phyloP scores from a whole-genome alignment of 2,329 filamentous ascomycete species.

The Phaeosphaeria sp. region DNA sequence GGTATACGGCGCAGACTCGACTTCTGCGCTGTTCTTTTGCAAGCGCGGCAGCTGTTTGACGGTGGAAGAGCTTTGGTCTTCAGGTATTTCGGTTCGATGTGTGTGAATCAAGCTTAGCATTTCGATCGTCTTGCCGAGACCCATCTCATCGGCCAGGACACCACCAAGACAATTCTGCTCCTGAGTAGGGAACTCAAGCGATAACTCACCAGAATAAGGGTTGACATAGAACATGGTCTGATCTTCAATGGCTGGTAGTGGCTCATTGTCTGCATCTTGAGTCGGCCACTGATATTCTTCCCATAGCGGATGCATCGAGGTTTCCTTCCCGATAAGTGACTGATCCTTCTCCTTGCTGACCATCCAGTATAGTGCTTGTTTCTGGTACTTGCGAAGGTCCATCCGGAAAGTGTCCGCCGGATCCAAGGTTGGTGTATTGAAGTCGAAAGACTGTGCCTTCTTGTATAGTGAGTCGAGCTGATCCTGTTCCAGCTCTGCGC shows the following conservation, averaged over 20 bases:
- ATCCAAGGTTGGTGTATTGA: slow-evolving; percentile 85
- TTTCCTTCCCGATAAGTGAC: slow-evolving; percentile 69
- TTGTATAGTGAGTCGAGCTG: slow-evolving; percentile 93
- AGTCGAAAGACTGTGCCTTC: slow-evolving; percentile 97
- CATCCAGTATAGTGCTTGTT: slow-evolving; percentile 97
- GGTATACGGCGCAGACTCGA: slow-evolving; percentile 80
- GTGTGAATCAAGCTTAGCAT: slow-evolving; percentile 94
- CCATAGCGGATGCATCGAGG: slow-evolving; percentile 96
- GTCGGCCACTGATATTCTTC: slow-evolving; percentile 91
- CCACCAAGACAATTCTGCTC: slow-evolving; percentile 95
- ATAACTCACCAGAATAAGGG: slow-evolving; percentile 93
- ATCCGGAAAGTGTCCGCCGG: slow-evolving; percentile 83
- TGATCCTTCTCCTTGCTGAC: slow-evolving; percentile 87
- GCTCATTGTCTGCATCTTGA: slow-evolving; percentile 85
- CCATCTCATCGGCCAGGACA: slow-evolving; percentile 96
- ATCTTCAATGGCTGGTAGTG: slow-evolving; percentile 69
- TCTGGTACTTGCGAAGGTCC: slow-evolving; percentile 89
- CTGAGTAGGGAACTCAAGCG: slow-evolving; percentile 88
- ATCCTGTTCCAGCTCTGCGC: slow-evolving; percentile 90
- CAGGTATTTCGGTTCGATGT: slow-evolving; percentile 67
- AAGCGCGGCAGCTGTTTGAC: slow-evolving; percentile 70
- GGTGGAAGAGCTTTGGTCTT: slow-evolving; percentile 44
- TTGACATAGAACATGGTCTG: slow-evolving; percentile 90
- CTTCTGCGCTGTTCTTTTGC: slow-evolving; percentile 61
- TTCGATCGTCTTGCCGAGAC: slow-evolving; percentile 96